Conservation (phyloP, 495 filamentous ascomycete species). For the Neurospora discreta region DNA sequence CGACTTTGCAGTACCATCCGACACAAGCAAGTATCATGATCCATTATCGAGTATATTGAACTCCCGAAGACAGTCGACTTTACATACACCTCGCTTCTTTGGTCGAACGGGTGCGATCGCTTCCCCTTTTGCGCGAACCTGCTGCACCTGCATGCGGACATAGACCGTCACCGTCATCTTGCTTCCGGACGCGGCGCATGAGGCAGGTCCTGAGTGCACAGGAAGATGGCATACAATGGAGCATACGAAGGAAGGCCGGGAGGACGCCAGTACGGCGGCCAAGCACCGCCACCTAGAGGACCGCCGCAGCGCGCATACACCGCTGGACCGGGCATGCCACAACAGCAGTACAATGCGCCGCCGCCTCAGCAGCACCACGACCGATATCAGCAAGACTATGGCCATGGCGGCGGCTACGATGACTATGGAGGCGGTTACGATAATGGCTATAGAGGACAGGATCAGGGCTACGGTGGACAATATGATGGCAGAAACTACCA, state of each 20-base stretch:
- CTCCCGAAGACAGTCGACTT: background rate
- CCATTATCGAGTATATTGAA: background rate
- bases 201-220: conserved; percentile 6
- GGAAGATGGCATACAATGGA: conserved; percentile 34
- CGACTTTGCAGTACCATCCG: background rate
- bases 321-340: conserved; percentile 21
- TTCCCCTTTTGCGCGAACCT: background rate
- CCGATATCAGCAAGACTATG: conserved; percentile 39
- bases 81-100: background rate
- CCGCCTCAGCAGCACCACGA: conserved; percentile 37
- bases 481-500: conserved; percentile 41
- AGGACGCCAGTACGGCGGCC: conserved; percentile 35
- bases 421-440: conserved; percentile 35
- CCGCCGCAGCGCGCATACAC: conserved; percentile 38
- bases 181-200: background rate
- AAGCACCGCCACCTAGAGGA: conserved; percentile 36
- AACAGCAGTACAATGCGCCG: conserved; percentile 40
- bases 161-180: background rate
- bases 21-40: background rate
- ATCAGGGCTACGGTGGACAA: conserved; percentile 4
- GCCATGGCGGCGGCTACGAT: conserved; percentile 41
- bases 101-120: background rate
- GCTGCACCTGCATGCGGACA: background rate
- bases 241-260: conserved; percentile 30
- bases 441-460: conserved; percentile 28